A percentile compares a stretch with the other conserved stretches of the same genome.
phyloP scores from a whole-genome alignment of 1,139 yeast species.

The Geotrichum fermentans region DNA sequence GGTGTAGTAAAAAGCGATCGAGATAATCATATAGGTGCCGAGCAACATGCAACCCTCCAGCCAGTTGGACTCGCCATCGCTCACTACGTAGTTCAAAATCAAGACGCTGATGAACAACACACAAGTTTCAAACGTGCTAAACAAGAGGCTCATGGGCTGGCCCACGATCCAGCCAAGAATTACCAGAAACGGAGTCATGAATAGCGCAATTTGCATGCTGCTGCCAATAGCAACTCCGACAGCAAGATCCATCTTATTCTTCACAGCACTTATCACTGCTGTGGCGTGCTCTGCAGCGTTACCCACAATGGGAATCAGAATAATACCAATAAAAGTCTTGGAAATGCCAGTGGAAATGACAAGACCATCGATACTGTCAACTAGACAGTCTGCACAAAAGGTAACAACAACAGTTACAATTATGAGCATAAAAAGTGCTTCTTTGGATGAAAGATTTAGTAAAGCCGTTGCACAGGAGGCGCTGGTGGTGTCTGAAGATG shows the following conservation, averaged over 20 bases:
- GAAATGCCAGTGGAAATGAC: conserved; percentile 81
- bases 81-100: conserved; percentile 76
- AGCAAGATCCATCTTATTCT: conserved; percentile 95
- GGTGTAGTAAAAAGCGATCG: conserved; percentile 62
- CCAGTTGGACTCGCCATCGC: conserved; percentile 96
- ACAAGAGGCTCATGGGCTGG: conserved; percentile 88
- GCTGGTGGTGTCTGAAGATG: not conserved
- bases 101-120: conserved; percentile 83
- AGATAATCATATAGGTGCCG: conserved; percentile 78
- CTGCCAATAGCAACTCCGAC: conserved; percentile 97
- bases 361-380: conserved; percentile 84
- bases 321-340: conserved; percentile 90
- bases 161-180: conserved; percentile 85
- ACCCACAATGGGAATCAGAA: conserved; percentile 92
- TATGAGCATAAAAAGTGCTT: conserved; percentile 41
- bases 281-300: conserved; percentile 99
- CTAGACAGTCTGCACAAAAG: conserved; percentile 86
- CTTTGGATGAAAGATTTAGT: conserved; percentile 25
- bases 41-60: conserved; percentile 90
- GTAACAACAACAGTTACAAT: conserved; percentile 74
- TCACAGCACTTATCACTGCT: conserved; percentile 89
- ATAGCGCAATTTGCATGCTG: conserved; percentile 88
- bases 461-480: conserved; percentile 28
- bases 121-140: conserved; percentile 89
- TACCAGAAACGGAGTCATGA: conserved; percentile 93